Base-by-base conservation (phyloP, 495 filamentous ascomycete genomes). In the Schizothecium vesticola region DNA sequence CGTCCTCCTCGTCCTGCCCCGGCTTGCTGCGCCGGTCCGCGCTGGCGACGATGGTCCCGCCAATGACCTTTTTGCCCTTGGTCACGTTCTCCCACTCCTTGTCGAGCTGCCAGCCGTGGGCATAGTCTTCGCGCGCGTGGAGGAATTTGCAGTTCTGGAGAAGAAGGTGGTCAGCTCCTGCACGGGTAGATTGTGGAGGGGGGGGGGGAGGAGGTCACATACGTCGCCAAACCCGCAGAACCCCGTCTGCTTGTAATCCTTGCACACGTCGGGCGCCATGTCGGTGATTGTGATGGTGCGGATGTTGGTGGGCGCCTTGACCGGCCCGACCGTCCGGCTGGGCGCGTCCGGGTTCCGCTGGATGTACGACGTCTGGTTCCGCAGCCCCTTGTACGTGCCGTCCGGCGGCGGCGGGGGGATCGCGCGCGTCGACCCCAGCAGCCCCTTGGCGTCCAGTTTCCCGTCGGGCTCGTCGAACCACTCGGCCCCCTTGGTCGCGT, bases 31-130 rank as follows among this genome's bases (percentile, higher is more conserved):
- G 80, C 7, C 81, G 69, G 56, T 85, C 84, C 2, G 86, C 88
- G 66, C 86, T 87, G 1, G 90, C 87, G 1, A 92, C 81, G 16
- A 87, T 84, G 51, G 84, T 88, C 16, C 89, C 91, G 10, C 74
- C 80, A 2, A 87, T 66, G 55, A 88, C 87, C 68, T 86, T 88
- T 76, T 92, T 92, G 24, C 90, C 90, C 70, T 93, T 92, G 7
- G 87, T 92, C 3, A 86, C 86, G 31, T 86, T 88, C 75, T 98
- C 95, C 95, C 95, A 99, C 23, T 98, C 96, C 13, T 85, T 83
- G 76, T 99, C 95, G 12, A 98, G 81, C 74, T 98, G 92, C 96
- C 96, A 99, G 2, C 95, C 95, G 78, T 92, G 90, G 59, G 92
- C 91, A 75, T 96, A 94, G 77, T 95, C 91, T 71, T 96, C 92